phyloP scores from a whole-genome alignment of 345 rosid genomes.

The Gossypium stocksii region DNA sequence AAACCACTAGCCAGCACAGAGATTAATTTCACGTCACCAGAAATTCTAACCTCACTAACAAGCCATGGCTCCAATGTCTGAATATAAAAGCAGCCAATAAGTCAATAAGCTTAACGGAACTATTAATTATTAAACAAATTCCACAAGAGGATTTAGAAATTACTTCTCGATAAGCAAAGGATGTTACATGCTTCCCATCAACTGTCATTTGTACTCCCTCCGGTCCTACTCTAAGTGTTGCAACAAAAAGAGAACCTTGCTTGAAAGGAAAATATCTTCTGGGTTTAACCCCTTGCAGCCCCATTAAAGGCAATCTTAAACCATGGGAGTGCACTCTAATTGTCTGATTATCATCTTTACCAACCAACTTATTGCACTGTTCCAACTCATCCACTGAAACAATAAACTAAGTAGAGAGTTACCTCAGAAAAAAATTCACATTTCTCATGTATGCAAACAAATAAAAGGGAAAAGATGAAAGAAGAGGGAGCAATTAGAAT shows the following conservation, averaged over 20 bases:
- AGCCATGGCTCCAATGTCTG: conserved; percentile 99
- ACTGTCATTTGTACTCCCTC: conserved; percentile 94
- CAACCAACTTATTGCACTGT: conserved; percentile 81
- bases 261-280: conserved; percentile 82
- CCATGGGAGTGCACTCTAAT: conserved; percentile 31
- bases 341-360: conserved; percentile 46
- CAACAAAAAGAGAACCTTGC: conserved; percentile 75
- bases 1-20: conserved; percentile 85
- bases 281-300: conserved; percentile 35
- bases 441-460: background rate
- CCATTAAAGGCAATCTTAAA: conserved; percentile 29
- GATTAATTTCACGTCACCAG: conserved; percentile 66
- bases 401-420: conserved; percentile 7
- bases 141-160: conserved; percentile 21
- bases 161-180: conserved; percentile 94
- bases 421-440: background rate
- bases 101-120: conserved; percentile 12
- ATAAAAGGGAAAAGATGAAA: background rate
- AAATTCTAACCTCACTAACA: conserved; percentile 74
- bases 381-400: conserved; percentile 77
- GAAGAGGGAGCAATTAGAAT: background rate
- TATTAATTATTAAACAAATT: conserved; percentile 7
- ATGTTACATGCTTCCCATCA: conserved; percentile 94
- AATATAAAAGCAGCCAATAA: conserved; percentile 23
- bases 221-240: conserved; percentile 85